Conservation (phyloP, 306 rosid genomes). For the Prunus dulcis region DNA sequence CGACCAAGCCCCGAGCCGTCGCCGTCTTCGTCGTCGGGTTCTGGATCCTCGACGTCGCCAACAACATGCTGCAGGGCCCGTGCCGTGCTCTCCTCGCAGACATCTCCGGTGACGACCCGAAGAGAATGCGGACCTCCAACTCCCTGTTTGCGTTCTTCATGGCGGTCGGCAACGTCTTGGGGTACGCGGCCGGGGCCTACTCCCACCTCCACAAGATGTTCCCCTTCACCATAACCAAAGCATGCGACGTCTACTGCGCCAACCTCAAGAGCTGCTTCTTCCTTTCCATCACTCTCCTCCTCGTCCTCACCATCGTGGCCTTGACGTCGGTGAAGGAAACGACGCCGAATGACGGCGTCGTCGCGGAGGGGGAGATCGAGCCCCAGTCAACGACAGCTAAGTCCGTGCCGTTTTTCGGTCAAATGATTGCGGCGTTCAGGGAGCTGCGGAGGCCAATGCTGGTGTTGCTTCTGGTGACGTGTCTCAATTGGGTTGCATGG, state of each 20-base stretch:
- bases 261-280: conserved; percentile 78
- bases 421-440: conserved; percentile 52
- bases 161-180: conserved; percentile 79
- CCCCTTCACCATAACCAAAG: conserved; percentile 60
- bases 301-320: conserved; percentile 25
- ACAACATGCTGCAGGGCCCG: conserved; percentile 74
- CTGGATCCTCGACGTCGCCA: conserved; percentile 84
- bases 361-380: not conserved
- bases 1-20: conserved; percentile 51
- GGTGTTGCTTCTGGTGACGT: conserved; percentile 70
- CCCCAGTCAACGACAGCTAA: not conserved
- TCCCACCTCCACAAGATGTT: conserved; percentile 37
- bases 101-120: conserved; percentile 45
- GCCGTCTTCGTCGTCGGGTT: conserved; percentile 60
- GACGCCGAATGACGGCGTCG: not conserved
- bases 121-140: conserved; percentile 46
- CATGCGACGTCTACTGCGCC: conserved; percentile 79
- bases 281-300: conserved; percentile 51
- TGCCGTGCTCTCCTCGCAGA: conserved; percentile 75
- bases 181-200: conserved; percentile 70
- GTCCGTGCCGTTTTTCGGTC: conserved; percentile 40
- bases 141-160: conserved; percentile 69
- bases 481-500: conserved; percentile 89
- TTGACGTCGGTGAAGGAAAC: conserved; percentile 47
- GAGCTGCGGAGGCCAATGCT: conserved; percentile 67